phyloP scores from a whole-genome alignment of 129 eudicot genomes.

The Apium graveolens region DNA sequence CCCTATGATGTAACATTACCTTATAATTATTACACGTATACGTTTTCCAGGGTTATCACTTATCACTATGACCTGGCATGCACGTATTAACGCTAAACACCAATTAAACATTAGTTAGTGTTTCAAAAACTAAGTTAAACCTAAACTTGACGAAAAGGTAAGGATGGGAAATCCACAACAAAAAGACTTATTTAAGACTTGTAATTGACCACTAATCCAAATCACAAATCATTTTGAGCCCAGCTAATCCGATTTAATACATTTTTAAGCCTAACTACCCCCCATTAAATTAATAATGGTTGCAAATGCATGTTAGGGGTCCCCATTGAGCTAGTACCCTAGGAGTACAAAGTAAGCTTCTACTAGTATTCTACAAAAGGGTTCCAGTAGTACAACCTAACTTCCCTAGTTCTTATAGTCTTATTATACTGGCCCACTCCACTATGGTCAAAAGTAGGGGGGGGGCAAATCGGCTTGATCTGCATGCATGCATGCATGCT shows the following conservation, averaged over 20 bases:
- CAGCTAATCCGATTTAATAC: neutral
- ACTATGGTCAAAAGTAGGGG: neutral
- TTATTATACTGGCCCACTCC: neutral
- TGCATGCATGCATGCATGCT: constrained; percentile 1
- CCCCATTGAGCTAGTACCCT: neutral
- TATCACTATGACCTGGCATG: neutral
- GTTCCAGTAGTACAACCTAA: neutral
- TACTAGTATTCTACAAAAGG: neutral
- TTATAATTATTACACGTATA: neutral
- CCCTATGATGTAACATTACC: too few species aligned
- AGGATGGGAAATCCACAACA: neutral
- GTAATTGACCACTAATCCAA: constrained; percentile 3
- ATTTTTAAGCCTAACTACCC: neutral
- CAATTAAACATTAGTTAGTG: constrained; percentile 3
- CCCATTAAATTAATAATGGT: neutral
- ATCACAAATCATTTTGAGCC: neutral
- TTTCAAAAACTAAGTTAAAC: neutral
- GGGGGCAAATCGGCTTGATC: neutral
- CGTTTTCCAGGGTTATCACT: neutral
- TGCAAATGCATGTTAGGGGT: neutral
- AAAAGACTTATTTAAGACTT: neutral
- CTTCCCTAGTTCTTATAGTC: neutral
- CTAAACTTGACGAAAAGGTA: neutral
- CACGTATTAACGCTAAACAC: neutral
- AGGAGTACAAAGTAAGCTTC: neutral